Base-by-base conservation (phyloP, 179 eudicot genomes). In the Corrigiola litoralis region DNA sequence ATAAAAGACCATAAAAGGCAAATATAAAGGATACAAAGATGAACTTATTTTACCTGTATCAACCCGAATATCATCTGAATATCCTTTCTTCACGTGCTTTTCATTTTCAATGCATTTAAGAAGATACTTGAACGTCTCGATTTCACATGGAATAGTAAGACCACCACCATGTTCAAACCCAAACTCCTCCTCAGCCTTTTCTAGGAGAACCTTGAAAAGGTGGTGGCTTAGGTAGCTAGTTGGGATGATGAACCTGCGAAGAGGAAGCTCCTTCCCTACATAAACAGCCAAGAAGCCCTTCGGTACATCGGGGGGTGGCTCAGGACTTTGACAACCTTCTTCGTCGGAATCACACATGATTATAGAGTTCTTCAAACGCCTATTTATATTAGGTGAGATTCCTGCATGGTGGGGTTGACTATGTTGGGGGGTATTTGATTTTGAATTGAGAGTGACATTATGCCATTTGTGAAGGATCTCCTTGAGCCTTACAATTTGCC, bases 111-210 rank as follows among this genome's bases (percentile, higher is more conserved):
- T 85, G 74, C 86, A 82, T 33, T 80, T 81, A 18, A 92, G 77
- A 24, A 92, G 88, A 74, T 79, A 85, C 76, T 92, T 89, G 64
- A 90, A 92, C 24, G 88, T 92, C 90, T 92, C 98, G 14, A 76
- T 83, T 73, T 92, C 95, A 34, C 98, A 92, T 0, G 96, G 98
- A 65, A 92, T 81, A 4, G 89, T 84, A 47, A 92, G 80, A 1
- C 77, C 95, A 18, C 95, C 96, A 49, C 71, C 72, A 48, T 89
- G 96, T 62, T 90, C 87, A 58, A 82, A 92, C 25, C 98, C 98
- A 65, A 70, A 92, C 81, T 92, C 98, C 68, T 92, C 98, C 80
- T 87, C 96, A 0, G 77, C 95, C 74, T 92, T 89, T 64, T 89
- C 90, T 27, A 92, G 74, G 75, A 92, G 78, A 40, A 85, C 83